These are phyloP conservation scores for Trametes coccinea DNA, from an alignment of 768 basidiomycete genomes.

Conservation along the genomic window DNA sequence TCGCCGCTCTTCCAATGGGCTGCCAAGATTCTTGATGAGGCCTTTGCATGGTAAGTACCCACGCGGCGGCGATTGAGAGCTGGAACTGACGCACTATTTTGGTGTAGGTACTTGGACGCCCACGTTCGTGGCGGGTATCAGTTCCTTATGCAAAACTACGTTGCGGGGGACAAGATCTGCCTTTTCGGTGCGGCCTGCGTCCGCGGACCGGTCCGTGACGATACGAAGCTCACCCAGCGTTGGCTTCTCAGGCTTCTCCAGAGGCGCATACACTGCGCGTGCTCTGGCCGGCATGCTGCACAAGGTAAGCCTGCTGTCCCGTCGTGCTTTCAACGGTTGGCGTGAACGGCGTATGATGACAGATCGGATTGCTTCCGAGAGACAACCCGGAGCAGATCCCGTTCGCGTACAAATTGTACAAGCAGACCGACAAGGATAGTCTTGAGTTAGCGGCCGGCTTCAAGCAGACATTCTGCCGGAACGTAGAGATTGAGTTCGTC, in stretches of 20 bases:
- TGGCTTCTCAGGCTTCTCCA: constrained; percentile 63
- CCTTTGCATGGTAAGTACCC: constrained; percentile 64
- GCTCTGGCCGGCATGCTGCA: constrained; percentile 75
- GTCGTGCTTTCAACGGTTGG: background rate
- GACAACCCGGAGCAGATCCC: constrained; percentile 69
- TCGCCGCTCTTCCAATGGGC: constrained; percentile 57
- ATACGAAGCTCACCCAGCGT: background rate
- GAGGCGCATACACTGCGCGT: constrained; percentile 65
- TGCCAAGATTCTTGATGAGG: constrained; percentile 65
- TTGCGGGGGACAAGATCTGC: constrained; percentile 71
- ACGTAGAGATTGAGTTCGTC: constrained; percentile 74
- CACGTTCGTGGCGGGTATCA: constrained; percentile 77
- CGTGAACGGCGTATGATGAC: background rate
- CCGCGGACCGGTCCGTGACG: constrained; percentile 13
- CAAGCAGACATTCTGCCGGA: constrained; percentile 67
- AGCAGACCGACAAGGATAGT: constrained; percentile 47
- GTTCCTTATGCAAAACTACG: constrained; percentile 79
- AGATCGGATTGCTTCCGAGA: constrained; percentile 72
- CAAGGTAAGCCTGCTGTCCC: constrained; percentile 45
- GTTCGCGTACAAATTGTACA: constrained; percentile 77
- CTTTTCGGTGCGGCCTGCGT: constrained; percentile 53
- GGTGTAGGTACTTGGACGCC: constrained; percentile 59
- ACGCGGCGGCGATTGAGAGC: background rate
- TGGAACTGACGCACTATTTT: background rate
- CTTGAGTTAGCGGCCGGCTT: constrained; percentile 59